phyloP scores from a whole-genome alignment of 768 basidiomycete species.

The Podaxis rugospora region DNA sequence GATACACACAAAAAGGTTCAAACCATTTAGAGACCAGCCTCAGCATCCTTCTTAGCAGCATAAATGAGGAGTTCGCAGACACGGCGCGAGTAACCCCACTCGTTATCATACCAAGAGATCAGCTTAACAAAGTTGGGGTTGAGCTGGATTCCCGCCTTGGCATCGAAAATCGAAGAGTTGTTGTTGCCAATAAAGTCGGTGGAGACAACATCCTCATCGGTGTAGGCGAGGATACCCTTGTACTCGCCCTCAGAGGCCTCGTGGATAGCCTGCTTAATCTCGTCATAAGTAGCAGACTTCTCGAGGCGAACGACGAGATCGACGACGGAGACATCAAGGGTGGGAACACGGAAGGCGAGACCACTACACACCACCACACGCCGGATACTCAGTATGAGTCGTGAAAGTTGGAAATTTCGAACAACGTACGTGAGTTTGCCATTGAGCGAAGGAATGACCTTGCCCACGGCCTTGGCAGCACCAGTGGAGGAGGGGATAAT shows the following conservation, averaged over 20 bases:
- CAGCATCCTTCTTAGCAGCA: conserved; percentile 70
- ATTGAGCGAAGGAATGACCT: conserved; percentile 94
- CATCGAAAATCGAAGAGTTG: conserved; percentile 91
- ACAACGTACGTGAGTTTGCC: conserved; percentile 89
- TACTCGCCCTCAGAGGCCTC: conserved; percentile 65
- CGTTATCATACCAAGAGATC: conserved; percentile 93
- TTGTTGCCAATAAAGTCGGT: conserved; percentile 85
- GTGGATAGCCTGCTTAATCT: conserved; percentile 86
- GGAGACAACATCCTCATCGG: conserved; percentile 90
- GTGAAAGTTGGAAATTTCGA: conserved; percentile 1
- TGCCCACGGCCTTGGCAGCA: conserved; percentile 98
- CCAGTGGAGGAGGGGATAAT: conserved; percentile 99
- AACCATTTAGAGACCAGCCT: conserved; percentile 24
- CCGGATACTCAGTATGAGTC: background rate
- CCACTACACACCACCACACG: conserved; percentile 42
- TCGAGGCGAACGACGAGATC: conserved; percentile 93
- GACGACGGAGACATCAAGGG: conserved; percentile 94
- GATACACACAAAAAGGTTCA: background rate
- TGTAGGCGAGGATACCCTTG: conserved; percentile 84
- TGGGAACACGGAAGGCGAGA: conserved; percentile 96
- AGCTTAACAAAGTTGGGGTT: conserved; percentile 95
- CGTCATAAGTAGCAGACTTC: conserved; percentile 80
- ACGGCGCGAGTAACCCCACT: conserved; percentile 92
- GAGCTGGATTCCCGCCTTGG: conserved; percentile 86
- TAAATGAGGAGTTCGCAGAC: conserved; percentile 86